Percentiles rank a stretch among this genome's conserved stretches.
These are phyloP conservation scores for Aaosphaeria pasadenensis DNA, from an alignment of 2,329 filamentous ascomycete species.

Conservation along the genomic window DNA sequence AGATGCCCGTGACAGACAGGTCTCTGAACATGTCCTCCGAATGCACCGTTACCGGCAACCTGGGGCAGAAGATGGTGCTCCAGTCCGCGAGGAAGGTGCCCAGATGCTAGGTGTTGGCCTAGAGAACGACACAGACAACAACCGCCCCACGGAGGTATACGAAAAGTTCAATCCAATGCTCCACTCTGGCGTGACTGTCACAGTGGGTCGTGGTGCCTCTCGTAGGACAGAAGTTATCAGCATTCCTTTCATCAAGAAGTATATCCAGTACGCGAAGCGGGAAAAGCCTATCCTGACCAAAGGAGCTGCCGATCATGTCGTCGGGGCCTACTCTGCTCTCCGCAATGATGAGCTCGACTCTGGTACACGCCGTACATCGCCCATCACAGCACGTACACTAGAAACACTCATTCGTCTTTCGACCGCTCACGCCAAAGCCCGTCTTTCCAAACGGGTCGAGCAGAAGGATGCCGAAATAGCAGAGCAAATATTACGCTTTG, in stretches of 20 bases:
- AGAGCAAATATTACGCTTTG: constrained; percentile 87
- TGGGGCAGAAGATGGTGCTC: constrained; percentile 89
- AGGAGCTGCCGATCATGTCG: constrained; percentile 87
- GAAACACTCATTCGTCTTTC: constrained; percentile 98
- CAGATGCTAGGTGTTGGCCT: constrained; percentile 87
- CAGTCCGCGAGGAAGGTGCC: constrained; percentile 80
- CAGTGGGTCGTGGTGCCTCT: constrained; percentile 68
- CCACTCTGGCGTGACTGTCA: constrained; percentile 82
- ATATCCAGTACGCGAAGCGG: constrained; percentile 96
- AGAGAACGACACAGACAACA: constrained; percentile 71
- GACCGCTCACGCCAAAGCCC: constrained; percentile 90
- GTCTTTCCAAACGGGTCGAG: constrained; percentile 83
- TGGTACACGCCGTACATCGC: constrained; percentile 88
- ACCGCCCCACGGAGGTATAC: constrained; percentile 79
- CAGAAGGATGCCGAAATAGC: constrained; percentile 85
- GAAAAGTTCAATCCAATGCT: constrained; percentile 97
- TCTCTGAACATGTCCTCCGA: constrained; percentile 93
- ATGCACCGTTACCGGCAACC: constrained; percentile 96
- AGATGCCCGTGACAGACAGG: constrained; percentile 81
- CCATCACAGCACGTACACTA: constrained; percentile 93
- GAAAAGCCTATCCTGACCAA: constrained; percentile 88
- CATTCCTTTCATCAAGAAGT: constrained; percentile 99
- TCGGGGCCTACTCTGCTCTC: constrained; percentile 84
- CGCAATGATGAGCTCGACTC: constrained; percentile 95
- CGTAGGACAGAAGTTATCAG: constrained; percentile 85